phyloP scores from a whole-genome alignment of 2,329 filamentous ascomycete genomes.

The Periconia macrospinosa region DNA sequence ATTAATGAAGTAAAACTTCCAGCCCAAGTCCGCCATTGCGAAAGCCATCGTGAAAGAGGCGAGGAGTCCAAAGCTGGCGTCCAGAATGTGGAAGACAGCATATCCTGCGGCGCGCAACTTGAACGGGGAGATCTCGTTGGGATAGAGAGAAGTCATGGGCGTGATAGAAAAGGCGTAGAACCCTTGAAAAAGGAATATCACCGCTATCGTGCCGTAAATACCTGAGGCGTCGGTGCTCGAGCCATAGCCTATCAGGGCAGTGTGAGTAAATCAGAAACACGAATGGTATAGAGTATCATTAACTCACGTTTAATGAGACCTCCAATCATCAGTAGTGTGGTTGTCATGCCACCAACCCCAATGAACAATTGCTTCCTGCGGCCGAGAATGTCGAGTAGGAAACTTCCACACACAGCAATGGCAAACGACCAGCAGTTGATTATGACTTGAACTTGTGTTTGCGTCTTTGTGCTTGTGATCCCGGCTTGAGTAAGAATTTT shows the following conservation, averaged over 20 bases:
- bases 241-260: slow-evolving; percentile 22
- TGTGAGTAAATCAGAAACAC: no score
- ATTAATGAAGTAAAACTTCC: slow-evolving; percentile 45
- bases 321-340: slow-evolving; percentile 11
- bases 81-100: background rate
- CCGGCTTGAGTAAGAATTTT: slow-evolving; percentile 47
- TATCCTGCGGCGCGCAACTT: background rate
- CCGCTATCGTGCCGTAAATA: slow-evolving; percentile 32
- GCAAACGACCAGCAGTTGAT: slow-evolving; percentile 12
- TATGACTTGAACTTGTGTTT: slow-evolving; percentile 43
- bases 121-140: slow-evolving; percentile 1
- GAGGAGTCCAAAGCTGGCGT: background rate
- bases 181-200: slow-evolving; percentile 6
- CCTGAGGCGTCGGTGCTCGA: slow-evolving; percentile 40
- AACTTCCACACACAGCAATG: slow-evolving; percentile 30
- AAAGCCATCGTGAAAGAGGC: background rate
- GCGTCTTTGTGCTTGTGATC: slow-evolving; percentile 46
- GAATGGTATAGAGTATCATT: no score
- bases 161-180: slow-evolving; percentile 6
- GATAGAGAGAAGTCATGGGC: slow-evolving; percentile 4
- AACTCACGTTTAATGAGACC: slow-evolving; percentile 39
- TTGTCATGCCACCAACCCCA: background rate
- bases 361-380: slow-evolving; percentile 16
- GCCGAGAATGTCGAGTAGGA: slow-evolving; percentile 35
- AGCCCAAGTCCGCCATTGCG: slow-evolving; percentile 1